Evolutionary conservation across 305 asterid species (phyloP).

Genomic region (Fraxinus angustifolia): DNA sequence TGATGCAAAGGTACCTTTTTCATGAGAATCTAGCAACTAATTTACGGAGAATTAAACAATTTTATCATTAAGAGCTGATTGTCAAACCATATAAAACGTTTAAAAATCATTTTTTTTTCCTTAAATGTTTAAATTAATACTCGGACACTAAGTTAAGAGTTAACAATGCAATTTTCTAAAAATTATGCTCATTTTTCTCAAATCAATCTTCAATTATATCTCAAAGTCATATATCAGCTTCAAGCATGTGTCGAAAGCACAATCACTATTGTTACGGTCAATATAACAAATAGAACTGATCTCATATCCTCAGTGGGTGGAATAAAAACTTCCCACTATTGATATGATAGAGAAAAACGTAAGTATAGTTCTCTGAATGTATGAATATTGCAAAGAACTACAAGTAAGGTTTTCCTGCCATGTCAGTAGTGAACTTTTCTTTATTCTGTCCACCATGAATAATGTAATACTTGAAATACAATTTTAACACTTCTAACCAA

Average conservation of each 20-base stretch:
- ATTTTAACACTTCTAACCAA: too few species aligned
- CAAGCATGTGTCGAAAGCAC: neutral
- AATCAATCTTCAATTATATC: neutral
- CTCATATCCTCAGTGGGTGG: too few species aligned
- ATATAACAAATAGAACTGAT: too few species aligned
- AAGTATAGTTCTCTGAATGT: too few species aligned
- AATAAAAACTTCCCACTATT: too few species aligned
- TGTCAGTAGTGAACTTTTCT: too few species aligned
- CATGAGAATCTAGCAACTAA: neutral
- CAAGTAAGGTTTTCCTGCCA: too few species aligned
- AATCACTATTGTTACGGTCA: neutral
- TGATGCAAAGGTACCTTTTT: neutral
- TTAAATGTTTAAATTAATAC: neutral
- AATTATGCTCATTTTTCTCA: neutral
- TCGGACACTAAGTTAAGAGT: neutral
- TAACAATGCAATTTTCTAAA: neutral
- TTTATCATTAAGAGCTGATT: neutral
- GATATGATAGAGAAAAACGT: too few species aligned
- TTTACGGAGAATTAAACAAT: neutral
- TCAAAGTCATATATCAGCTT: neutral
- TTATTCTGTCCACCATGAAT: too few species aligned
- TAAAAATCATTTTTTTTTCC: neutral
- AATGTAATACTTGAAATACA: too few species aligned
- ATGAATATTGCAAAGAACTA: too few species aligned
- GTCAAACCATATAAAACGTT: neutral